Evolutionary conservation across 176 grass and related monocot genomes (phyloP).

Genomic region (Microstegium vimineum): DNA sequence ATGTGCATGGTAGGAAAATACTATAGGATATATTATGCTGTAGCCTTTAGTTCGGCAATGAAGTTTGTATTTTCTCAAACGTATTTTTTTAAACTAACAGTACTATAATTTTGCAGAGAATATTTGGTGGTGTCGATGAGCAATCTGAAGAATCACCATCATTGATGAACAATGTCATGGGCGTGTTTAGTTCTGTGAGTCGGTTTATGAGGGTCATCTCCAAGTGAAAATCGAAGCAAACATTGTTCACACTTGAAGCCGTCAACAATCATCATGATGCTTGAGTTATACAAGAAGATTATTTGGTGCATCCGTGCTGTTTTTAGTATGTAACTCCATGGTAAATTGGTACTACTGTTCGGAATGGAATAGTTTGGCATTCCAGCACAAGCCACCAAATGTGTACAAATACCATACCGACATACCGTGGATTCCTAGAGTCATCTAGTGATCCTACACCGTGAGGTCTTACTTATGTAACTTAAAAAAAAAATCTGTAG

Average conservation of each 20-base stretch:
- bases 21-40: neutral
- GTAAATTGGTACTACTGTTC: neutral
- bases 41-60: neutral
- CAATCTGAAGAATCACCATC: conserved; percentile 61
- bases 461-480: neutral
- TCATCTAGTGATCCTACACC: neutral
- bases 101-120: conserved; percentile 43
- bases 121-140: conserved; percentile 60
- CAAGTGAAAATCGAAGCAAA: conserved; percentile 38
- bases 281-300: neutral
- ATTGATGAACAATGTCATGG: conserved; percentile 65
- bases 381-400: neutral
- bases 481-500: neutral
- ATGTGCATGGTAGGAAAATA: neutral
- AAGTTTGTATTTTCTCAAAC: neutral
- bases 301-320: neutral
- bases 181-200: conserved; percentile 64
- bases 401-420: neutral
- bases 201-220: conserved; percentile 82
- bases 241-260: neutral
- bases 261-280: neutral
- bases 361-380: neutral
- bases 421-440: neutral
- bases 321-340: neutral
- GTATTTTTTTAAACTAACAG: neutral